Base-by-base conservation (phyloP, 139 green algal species). In the Edaphochlamys debaryana region DNA sequence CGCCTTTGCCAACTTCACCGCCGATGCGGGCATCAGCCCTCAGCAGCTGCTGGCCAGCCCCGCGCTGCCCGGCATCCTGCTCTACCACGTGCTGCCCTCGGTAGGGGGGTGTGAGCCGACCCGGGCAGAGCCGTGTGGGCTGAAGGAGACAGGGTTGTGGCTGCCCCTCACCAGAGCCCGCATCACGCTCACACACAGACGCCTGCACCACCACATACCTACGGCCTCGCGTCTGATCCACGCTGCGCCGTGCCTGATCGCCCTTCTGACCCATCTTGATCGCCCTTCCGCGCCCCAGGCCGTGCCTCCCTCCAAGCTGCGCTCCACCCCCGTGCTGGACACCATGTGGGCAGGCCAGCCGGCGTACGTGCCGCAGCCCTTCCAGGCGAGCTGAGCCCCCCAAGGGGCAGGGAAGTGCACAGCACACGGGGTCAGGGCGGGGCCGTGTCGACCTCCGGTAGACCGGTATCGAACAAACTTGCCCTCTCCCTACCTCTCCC, bases 301-400 rank as follows among this genome's bases (percentile, higher is more conserved):
- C 19, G 34, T 73, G 42, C 2, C 42, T 3, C 76, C 76, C 19
- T 7, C 19, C 2, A 3, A 27, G 22, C 76, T 82, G 42, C 5
- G 7, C n/a, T 41, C 48, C 42, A 73, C 62, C 0, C 76, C 76
- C 42, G 63, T 50, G 15, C 40, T 82, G 27, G 30, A 72, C 63
- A 82, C 76, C 25, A 34, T 22, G 17, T 82, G 76, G 76, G 32
- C 20, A 11, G 76, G 32, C 0, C 11, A 50, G 22, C 20, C n/a
- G 40, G 36, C 73, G 1, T 73, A 67, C 32, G 76, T 73, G 42
- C 63, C 76, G 34, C 76, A 82, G 76, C 76, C 76, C 19, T 82
- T 54, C 64, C 42, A 66, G 76, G 76, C 52, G 36, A 2, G 71
- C 29, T 19, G n/a, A 20, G 6, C 6, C 19, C 25, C 17, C 56